Percentiles rank a stretch among this genome's conserved stretches.
Evolutionary conservation across 2,329 filamentous ascomycete genomes (phyloP).

Genomic region (Dendrostoma leiphaemia): DNA sequence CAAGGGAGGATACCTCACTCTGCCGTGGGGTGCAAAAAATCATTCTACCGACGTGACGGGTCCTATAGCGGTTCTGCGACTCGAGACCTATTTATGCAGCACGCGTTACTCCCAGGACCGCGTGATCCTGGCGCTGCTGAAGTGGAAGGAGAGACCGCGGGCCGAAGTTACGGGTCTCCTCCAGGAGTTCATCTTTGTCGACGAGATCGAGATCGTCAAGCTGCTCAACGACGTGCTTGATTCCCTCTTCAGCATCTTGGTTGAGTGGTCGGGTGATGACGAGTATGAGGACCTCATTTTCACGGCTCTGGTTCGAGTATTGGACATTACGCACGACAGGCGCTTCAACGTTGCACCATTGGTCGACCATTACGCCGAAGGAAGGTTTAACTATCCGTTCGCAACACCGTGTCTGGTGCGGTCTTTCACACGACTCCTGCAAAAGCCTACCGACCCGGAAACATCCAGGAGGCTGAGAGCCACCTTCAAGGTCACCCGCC

Average conservation of each 20-base stretch:
- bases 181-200: slow-evolving; percentile 84
- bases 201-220: slow-evolving; percentile 97
- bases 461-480: slow-evolving; percentile 81
- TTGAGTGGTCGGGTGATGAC: slow-evolving; percentile 86
- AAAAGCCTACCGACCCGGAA: slow-evolving; percentile 78
- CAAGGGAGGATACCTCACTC: slow-evolving; percentile 80
- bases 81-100: slow-evolving; percentile 89
- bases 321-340: slow-evolving; percentile 92
- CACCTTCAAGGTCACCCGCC: slow-evolving; percentile 90
- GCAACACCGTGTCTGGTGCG: slow-evolving; percentile 84
- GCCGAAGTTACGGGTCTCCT: slow-evolving; percentile 72
- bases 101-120: slow-evolving; percentile 93
- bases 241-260: slow-evolving; percentile 84
- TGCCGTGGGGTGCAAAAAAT: slow-evolving; percentile 74
- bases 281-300: slow-evolving; percentile 94
- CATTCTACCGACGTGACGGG: slow-evolving; percentile 74
- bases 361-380: slow-evolving; percentile 88
- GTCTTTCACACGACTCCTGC: slow-evolving; percentile 80
- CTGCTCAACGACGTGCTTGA: slow-evolving; percentile 86
- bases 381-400: slow-evolving; percentile 88
- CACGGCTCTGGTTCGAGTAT: slow-evolving; percentile 80
- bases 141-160: slow-evolving; percentile 76
- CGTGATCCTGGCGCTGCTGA: slow-evolving; percentile 76
- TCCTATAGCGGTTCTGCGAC: slow-evolving; percentile 72
- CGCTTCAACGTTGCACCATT: slow-evolving; percentile 88